Percentiles rank a stretch among this genome's conserved stretches.
phyloP scores from a whole-genome alignment of 2,329 filamentous ascomycete genomes.

The Phyllachora maydis region DNA sequence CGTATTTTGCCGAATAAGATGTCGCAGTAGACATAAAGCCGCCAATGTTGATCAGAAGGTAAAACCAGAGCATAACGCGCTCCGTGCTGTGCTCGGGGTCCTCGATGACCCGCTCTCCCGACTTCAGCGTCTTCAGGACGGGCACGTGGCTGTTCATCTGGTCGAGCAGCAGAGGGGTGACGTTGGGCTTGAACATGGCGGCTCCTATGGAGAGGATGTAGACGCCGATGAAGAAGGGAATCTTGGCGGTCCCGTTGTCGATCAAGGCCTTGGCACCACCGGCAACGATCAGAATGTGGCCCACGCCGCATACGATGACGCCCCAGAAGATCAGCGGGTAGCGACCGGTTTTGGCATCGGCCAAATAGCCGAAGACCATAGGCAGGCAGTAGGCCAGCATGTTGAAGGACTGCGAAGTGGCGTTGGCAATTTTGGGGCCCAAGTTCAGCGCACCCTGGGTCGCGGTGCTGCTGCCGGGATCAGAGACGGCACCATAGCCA shows the following conservation, averaged over 20 bases:
- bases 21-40: constrained; percentile 29
- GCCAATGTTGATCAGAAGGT: constrained; percentile 32
- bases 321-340: constrained; percentile 54
- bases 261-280: constrained; percentile 28
- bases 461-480: constrained; percentile 14
- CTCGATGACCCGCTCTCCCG: constrained; percentile 45
- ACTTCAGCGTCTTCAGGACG: constrained; percentile 24
- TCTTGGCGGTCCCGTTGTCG: constrained; percentile 21
- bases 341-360: constrained; percentile 49
- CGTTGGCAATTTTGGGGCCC: constrained; percentile 30
- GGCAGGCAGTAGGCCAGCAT: constrained; percentile 37
- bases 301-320: constrained; percentile 43
- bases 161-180: constrained; percentile 46
- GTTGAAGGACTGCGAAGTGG: constrained; percentile 29
- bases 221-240: constrained; percentile 39
- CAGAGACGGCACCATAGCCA: constrained; percentile 20
- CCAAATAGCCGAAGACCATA: constrained; percentile 31
- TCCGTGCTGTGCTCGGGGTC: constrained; percentile 44
- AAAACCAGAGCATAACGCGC: constrained; percentile 46
- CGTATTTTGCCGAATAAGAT: constrained; percentile 28
- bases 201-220: constrained; percentile 37
- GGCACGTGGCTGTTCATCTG: constrained; percentile 37
- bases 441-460: constrained; percentile 38
- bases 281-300: constrained; percentile 46
- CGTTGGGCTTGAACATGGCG: constrained; percentile 49